Conservation (phyloP, 1,284 basidiomycete species). For the Ceratobasidium sp. region DNA sequence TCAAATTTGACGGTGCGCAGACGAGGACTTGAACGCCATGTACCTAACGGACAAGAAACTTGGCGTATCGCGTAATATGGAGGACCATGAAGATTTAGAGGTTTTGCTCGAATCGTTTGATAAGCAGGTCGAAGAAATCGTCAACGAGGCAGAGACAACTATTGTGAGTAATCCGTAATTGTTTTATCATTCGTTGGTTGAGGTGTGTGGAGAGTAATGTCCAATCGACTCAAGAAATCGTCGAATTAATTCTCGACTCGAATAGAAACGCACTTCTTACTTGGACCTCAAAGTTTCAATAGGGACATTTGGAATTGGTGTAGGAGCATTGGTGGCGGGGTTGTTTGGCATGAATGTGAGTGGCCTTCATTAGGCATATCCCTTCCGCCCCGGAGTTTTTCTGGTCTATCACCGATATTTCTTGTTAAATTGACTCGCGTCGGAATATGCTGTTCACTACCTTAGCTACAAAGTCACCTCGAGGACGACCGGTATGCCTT, state of each 20-base stretch:
- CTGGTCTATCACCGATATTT: no score
- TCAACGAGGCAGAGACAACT: slow-evolving; percentile 88
- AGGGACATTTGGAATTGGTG: slow-evolving; percentile 87
- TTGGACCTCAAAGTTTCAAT: slow-evolving; percentile 96
- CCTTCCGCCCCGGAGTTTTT: no score
- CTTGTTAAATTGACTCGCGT: neutral
- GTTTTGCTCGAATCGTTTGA: slow-evolving; percentile 91
- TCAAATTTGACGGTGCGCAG: slow-evolving; percentile 51
- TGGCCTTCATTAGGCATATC: no score
- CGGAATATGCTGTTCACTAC: slow-evolving; percentile 10
- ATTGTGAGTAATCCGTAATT: slow-evolving; percentile 59
- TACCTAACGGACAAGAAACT: slow-evolving; percentile 84
- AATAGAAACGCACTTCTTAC: slow-evolving; percentile 93
- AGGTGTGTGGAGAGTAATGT: slow-evolving; percentile 82
- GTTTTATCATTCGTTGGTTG: neutral
- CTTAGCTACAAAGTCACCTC: slow-evolving; percentile 69
- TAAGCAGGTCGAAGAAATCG: slow-evolving; percentile 96
- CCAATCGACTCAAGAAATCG: slow-evolving; percentile 95
- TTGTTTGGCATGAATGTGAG: slow-evolving; percentile 95
- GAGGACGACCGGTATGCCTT: slow-evolving; percentile 75
- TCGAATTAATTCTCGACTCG: slow-evolving; percentile 95
- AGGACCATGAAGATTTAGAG: slow-evolving; percentile 94
- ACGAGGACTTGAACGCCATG: slow-evolving; percentile 93
- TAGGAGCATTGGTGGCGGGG: slow-evolving; percentile 91
- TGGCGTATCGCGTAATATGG: slow-evolving; percentile 59